Conservation (phyloP, 352 stramenopile genomes). For the Pythium dissimile region DNA sequence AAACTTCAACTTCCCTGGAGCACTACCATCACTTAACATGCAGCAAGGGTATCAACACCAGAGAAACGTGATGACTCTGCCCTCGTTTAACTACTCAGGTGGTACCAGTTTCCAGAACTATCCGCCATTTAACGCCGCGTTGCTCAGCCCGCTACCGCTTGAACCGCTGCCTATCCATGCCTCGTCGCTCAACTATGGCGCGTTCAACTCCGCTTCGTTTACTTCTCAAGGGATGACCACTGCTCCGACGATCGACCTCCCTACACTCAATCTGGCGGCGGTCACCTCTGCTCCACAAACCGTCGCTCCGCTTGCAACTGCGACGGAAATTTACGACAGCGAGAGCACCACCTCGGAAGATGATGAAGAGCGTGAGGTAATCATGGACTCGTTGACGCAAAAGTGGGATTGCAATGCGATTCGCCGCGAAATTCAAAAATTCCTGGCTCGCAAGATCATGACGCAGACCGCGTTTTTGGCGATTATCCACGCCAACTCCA, state of each 20-base stretch:
- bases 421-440: slow-evolving; percentile 42
- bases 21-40: too few relatives aligned
- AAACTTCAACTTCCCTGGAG: too few relatives aligned
- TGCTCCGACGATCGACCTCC: background rate
- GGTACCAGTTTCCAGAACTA: too few relatives aligned
- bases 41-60: too few relatives aligned
- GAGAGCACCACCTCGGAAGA: background rate
- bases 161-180: too few relatives aligned
- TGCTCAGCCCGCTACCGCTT: too few relatives aligned
- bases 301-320: background rate
- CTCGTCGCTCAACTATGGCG: background rate
- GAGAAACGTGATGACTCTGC: too few relatives aligned
- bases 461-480: slow-evolving; percentile 43
- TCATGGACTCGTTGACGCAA: slow-evolving; percentile 6
- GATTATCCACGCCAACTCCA: slow-evolving; percentile 38
- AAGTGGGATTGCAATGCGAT: slow-evolving; percentile 46
- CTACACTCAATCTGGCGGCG: background rate
- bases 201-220: background rate
- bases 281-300: background rate
- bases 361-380: slow-evolving; percentile 11
- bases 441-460: slow-evolving; percentile 48
- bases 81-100: too few relatives aligned
- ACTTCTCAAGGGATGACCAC: background rate
- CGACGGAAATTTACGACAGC: background rate
- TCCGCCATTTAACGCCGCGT: too few relatives aligned